Base-by-base conservation (phyloP, 2,329 filamentous ascomycete genomes). In the Alternaria rosae region DNA sequence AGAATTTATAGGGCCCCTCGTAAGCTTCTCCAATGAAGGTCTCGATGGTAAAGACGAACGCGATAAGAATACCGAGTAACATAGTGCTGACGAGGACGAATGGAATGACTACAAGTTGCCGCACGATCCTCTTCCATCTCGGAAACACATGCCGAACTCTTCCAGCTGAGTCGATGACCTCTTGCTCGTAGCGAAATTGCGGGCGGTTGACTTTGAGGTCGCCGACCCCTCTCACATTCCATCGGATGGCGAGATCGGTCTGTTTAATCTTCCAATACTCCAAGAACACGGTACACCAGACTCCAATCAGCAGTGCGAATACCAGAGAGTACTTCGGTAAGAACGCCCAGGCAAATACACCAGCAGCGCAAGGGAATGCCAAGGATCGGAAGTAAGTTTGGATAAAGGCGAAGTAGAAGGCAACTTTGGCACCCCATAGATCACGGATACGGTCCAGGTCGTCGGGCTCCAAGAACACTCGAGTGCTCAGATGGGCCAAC, bases 361-460 rank as follows among this genome's bases (percentile, higher is more conserved):
- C 76, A 38, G 70, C 70, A 10, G 66, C 64, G 30, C 75, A 75
- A 20, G 75, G 75, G 43, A 77, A 76, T 6, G 67, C 64, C 4
- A 78, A 62, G 10, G 69, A 75, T 10, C 70, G 65, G 41, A 78
- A 73, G 59, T 78, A 78, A 3, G 72, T 74, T 50, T 78, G 75
- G 6, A 77, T 62, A 35, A 77, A 78, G 5, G 76, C 75, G 54
- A 78, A 78, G 58, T 78, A 78, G 55, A 78, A 78, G 13, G 76
- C 76, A 11, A 76, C 83, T 76, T 88, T 91, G 78, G 94, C 91
- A 51, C 92, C 92, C 77, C 93, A 93, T 66, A 89, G 85, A 74
- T 93, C 85, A 25, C 91, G 87, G 65, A 97, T 93, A 48, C 87
- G 85, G 73, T 91, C 88, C n/a, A 96, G 82, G 71, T 93, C 87